A percentile compares a stretch with the other conserved stretches of the same genome.
Conservation (phyloP, 228 moss, liverwort and hornwort genomes). For the Sphagnum magellanicum region DNA sequence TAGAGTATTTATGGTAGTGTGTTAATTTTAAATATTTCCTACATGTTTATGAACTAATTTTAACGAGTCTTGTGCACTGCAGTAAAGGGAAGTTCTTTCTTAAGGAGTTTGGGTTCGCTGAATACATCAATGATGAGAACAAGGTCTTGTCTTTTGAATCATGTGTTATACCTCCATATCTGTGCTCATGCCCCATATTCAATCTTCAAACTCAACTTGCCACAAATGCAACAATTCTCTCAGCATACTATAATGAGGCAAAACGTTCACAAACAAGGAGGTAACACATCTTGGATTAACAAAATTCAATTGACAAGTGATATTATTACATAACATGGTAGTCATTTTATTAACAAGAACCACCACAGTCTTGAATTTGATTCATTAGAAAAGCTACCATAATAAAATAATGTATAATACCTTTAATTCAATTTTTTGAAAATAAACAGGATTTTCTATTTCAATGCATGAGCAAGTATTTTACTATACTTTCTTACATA, state of each 20-base stretch:
- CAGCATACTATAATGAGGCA: conserved; percentile 27
- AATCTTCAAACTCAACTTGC: conserved; percentile 20
- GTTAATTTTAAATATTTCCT: too few relatives aligned
- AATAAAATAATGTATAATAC: too few relatives aligned
- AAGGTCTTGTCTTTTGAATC: conserved; percentile 12
- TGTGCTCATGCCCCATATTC: conserved; percentile 12
- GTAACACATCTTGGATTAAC: not conserved
- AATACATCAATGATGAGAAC: conserved; percentile 6
- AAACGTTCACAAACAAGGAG: not conserved
- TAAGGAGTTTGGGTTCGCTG: conserved; percentile 15
- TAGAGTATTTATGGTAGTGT: too few relatives aligned
- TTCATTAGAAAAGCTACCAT: too few relatives aligned
- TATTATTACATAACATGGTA: not conserved
- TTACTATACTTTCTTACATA: not conserved
- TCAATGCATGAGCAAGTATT: not conserved
- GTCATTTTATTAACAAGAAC: too few relatives aligned
- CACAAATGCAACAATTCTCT: conserved; percentile 18
- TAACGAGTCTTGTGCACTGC: not conserved
- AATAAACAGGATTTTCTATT: not conserved
- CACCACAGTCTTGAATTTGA: too few relatives aligned
- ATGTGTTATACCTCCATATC: conserved; percentile 25
- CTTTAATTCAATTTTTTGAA: not conserved
- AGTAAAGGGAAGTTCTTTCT: conserved; percentile 31
- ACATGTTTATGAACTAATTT: too few relatives aligned
- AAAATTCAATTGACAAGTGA: not conserved